These are phyloP conservation scores for Venustampulla echinocandica DNA, from an alignment of 495 filamentous ascomycete genomes.

Conservation along the genomic window DNA sequence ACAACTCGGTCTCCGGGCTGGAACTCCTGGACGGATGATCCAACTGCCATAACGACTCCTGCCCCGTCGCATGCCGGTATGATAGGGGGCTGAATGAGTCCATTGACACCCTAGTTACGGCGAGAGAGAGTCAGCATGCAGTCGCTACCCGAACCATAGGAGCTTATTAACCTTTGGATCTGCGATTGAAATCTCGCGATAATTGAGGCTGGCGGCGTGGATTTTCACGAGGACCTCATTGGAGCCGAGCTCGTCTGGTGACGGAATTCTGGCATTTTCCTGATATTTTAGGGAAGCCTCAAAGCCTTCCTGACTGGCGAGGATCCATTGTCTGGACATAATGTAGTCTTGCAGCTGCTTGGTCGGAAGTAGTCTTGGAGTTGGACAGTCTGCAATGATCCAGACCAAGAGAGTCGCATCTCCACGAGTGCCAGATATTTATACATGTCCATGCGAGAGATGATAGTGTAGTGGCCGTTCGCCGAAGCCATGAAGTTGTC, in stretches of 20 bases:
- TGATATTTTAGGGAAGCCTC: too few relatives aligned
- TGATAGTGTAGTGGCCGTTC: too few relatives aligned
- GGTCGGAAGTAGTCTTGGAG: too few relatives aligned
- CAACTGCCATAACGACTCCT: slow-evolving; percentile 49
- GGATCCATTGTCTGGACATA: too few relatives aligned
- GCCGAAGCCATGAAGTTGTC: too few relatives aligned
- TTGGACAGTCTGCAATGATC: too few relatives aligned
- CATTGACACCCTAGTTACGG: slow-evolving; percentile 32
- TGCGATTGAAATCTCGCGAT: slow-evolving; percentile 56
- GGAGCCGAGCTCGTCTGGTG: slow-evolving; percentile 7
- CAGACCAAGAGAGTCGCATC: too few relatives aligned
- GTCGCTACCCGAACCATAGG: background rate
- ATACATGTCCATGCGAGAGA: too few relatives aligned
- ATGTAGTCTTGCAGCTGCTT: too few relatives aligned
- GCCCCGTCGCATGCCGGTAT: slow-evolving; percentile 57
- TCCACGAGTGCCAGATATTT: too few relatives aligned
- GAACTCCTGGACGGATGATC: slow-evolving; percentile 48
- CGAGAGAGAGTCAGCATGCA: background rate
- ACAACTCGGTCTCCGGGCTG: slow-evolving; percentile 34
- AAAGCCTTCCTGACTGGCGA: too few relatives aligned
- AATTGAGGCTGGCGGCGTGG: slow-evolving; percentile 54
- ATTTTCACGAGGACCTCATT: slow-evolving; percentile 43
- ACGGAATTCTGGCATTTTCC: slow-evolving; percentile 8
- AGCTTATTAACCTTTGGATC: slow-evolving; percentile 8
- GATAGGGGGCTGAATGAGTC: slow-evolving; percentile 38